Evolutionary conservation across 495 filamentous ascomycete genomes (phyloP).

Genomic region (Neurospora hispaniola): DNA sequence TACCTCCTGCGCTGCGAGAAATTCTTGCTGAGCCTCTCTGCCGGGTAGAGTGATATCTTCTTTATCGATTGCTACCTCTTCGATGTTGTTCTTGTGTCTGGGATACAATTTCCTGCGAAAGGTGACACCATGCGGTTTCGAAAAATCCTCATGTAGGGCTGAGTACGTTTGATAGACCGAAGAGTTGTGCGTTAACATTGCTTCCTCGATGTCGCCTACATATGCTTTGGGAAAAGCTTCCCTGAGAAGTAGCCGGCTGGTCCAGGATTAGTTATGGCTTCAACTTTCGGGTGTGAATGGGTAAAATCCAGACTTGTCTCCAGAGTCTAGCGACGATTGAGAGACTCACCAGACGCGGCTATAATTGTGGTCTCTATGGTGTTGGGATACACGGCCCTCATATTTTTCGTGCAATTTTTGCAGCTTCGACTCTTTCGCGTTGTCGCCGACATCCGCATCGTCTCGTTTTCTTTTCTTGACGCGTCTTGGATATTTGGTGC

Average conservation of each 20-base stretch:
- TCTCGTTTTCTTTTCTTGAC: constrained; percentile 27
- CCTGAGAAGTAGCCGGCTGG: constrained; percentile 17
- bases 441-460: constrained; percentile 7
- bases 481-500: constrained; percentile 22
- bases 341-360: background rate
- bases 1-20: constrained; percentile 15
- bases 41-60: background rate
- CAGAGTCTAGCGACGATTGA: background rate
- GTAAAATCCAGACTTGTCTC: background rate
- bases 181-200: constrained; percentile 6
- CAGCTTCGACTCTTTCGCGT: constrained; percentile 3
- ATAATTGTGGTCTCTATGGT: background rate
- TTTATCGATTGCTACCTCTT: constrained; percentile 8
- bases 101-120: background rate
- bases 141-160: constrained; percentile 14
- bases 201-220: constrained; percentile 7
- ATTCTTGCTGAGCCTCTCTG: constrained; percentile 18
- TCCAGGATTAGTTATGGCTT: background rate
- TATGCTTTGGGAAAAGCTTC: constrained; percentile 16
- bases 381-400: background rate
- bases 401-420: constrained; percentile 2
- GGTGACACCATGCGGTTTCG: constrained; percentile 4
- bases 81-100: constrained; percentile 9
- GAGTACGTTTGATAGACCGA: constrained; percentile 24
- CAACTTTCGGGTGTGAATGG: background rate